A percentile compares a stretch with the other conserved stretches of the same genome.
Evolutionary conservation across 495 filamentous ascomycete genomes (phyloP).

Genomic region (Penicillium atrosanguineum): DNA sequence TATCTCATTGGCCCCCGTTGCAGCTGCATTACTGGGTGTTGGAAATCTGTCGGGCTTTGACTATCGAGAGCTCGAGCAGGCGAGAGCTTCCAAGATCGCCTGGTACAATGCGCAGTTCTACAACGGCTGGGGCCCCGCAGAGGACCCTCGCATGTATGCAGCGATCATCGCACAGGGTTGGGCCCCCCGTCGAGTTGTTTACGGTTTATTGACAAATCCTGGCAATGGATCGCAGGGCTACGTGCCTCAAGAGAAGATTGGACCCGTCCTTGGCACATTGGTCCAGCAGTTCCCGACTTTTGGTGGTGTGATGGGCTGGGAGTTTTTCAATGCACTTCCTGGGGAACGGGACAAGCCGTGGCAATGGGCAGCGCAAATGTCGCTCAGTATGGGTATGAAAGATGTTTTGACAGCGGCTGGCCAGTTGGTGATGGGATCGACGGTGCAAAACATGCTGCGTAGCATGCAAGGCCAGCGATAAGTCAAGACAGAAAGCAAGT

Average conservation of each 20-base stretch:
- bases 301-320: conserved; percentile 85
- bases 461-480: conserved; percentile 27
- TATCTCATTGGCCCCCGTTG: conserved; percentile 78
- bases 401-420: conserved; percentile 32
- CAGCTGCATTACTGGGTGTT: conserved; percentile 59
- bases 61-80: conserved; percentile 63
- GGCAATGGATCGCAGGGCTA: conserved; percentile 61
- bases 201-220: conserved; percentile 70
- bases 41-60: conserved; percentile 73
- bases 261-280: conserved; percentile 41
- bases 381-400: conserved; percentile 48
- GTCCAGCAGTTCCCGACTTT: conserved; percentile 58
- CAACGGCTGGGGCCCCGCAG: conserved; percentile 70
- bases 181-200: conserved; percentile 62
- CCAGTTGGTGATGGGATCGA: conserved; percentile 28
- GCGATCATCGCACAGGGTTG: conserved; percentile 62
- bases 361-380: conserved; percentile 66
- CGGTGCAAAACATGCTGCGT: conserved; percentile 29
- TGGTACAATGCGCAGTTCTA: conserved; percentile 91
- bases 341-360: conserved; percentile 59
- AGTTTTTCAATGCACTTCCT: conserved; percentile 72
- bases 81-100: conserved; percentile 60
- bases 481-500: not conserved
- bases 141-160: conserved; percentile 59
- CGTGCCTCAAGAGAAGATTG: conserved; percentile 48